Evolutionary conservation across 2,329 filamentous ascomycete species (phyloP), one percentile per base, ranked within the genome.

Genomic region (Cadophora malorum): DNA sequence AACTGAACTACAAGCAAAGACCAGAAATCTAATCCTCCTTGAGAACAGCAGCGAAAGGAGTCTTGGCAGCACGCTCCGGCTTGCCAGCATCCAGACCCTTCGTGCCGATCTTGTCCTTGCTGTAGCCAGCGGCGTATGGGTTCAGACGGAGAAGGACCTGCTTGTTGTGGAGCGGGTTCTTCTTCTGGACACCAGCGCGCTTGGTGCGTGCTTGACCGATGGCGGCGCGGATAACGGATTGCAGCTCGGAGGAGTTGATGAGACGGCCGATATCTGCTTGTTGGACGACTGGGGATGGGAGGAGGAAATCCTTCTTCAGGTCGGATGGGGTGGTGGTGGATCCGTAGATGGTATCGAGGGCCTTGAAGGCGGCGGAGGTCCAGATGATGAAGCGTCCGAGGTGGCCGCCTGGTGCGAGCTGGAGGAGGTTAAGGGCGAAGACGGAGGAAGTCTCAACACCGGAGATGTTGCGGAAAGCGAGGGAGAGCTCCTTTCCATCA

Each of bases 111-210:
- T 93, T 91, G 79, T 93, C 88, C 88, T 96, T 93, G 77, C 90
- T 86, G 85, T 96, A 99, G 72, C 92, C 90, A 78, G 91, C 87
- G 77, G 96, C 95, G 85, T 99, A 99, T 73, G 96, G 96, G 91
- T 99, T 99, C 83, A 99, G 92, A 79, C 96, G 92, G 81, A 99
- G 92, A 84, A 97, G 89, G 76, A 99, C 91, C 89, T 98, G 96
- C 90, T 94, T 97, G 92, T 99, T 99, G 85, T 87, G 88, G 77
- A 99, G 94, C 79, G 96, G 96, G 90, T 99, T 99, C 94, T 98
- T 98, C 94, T 99, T 99, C 90, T 97, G 95, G 76, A 97, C 93
- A 79, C 88, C 85, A 76, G 87, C 85, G 80, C 96, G 93, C 90
- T 97, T 97, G 84, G 94, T 96, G 80, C 90, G 84, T 80, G 93